Conservation (phyloP, 495 filamentous ascomycete genomes). For the Bacidia rubella region DNA sequence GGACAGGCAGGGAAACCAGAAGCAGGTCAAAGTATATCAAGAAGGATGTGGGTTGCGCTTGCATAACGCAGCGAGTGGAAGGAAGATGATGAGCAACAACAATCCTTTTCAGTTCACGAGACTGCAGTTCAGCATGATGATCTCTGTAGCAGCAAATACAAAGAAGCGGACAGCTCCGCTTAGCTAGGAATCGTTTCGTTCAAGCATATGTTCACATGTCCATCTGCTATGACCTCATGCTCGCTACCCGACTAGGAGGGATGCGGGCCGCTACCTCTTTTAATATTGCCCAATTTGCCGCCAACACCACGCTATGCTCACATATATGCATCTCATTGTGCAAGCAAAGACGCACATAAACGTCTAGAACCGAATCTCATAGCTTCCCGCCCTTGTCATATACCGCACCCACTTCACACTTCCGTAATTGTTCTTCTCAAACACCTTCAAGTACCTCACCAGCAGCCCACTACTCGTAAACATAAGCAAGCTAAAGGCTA, state of each 20-base stretch:
- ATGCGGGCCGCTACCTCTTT: too few species aligned
- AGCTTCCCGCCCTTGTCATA: constrained; percentile 80
- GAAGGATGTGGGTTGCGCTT: not conserved
- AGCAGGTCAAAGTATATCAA: not conserved
- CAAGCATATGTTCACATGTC: too few species aligned
- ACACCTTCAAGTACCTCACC: constrained; percentile 95
- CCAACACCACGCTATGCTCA: constrained; percentile 16
- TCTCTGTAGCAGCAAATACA: too few species aligned
- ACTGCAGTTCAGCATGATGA: too few species aligned
- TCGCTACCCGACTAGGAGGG: too few species aligned
- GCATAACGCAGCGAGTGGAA: not conserved
- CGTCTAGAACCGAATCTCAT: constrained; percentile 37
- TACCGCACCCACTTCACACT: constrained; percentile 99
- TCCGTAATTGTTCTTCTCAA: constrained; percentile 98
- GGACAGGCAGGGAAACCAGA: not conserved
- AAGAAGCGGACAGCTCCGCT: not conserved
- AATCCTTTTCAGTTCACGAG: not conserved
- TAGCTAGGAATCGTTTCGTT: too few species aligned
- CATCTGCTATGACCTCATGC: too few species aligned
- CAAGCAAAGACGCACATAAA: not conserved
- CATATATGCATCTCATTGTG: not conserved
- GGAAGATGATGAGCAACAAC: not conserved
- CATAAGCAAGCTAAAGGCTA: constrained; percentile 92
- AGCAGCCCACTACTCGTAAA: constrained; percentile 89
- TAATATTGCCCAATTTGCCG: not conserved